Base-by-base conservation (phyloP, 495 filamentous ascomycete species). In the Penicillium maclennaniae region DNA sequence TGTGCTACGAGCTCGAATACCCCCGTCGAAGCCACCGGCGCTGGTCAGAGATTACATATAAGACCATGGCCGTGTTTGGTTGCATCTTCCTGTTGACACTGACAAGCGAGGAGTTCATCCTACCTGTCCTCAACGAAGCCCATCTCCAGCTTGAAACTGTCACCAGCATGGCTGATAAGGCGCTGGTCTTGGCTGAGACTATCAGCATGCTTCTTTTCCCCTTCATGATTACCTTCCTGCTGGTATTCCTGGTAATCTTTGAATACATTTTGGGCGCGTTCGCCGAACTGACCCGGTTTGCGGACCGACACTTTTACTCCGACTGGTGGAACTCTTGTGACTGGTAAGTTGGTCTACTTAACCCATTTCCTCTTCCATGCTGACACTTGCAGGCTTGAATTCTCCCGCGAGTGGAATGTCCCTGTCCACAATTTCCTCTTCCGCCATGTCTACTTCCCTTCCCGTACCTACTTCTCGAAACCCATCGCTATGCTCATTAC, bases 341-440 rank as follows among this genome's bases (percentile, higher is more conserved):
- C 60, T 81, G 78, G 78, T 76, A 59, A 51, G 69, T 62, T 23
- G 36, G 1, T 4, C 16, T 20, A 1, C n/a, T 4, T 4, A 39
- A 25, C 7, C 36, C n/a, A 27, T 2, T 23, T 23, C 19, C 19
- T 0, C 12, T 23, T 17, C 15, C 4, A 27, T 17, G 44, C 15
- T 40, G 38, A 40, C 38, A 19, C 19, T 16, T 19, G 9, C 12
- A 79, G 91, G 92, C 85, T 98, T 52, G 93, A 98, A 69, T 98
- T 98, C 70, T 92, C 87, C 17, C 81, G 93, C 49, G 91, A 97
- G 74, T 98, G 93, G 93, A 98, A 98, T 66, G 85, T 95, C 40
- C 93, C 93, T 43, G 93, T 98, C n/a, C 95, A 98, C 75, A 87
- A 92, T 66, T 98, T 97, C 76, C 85, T 98, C 58, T 84, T 93